Base-by-base conservation (phyloP, 148 eudicot genomes). In the Camellia sinensis region DNA sequence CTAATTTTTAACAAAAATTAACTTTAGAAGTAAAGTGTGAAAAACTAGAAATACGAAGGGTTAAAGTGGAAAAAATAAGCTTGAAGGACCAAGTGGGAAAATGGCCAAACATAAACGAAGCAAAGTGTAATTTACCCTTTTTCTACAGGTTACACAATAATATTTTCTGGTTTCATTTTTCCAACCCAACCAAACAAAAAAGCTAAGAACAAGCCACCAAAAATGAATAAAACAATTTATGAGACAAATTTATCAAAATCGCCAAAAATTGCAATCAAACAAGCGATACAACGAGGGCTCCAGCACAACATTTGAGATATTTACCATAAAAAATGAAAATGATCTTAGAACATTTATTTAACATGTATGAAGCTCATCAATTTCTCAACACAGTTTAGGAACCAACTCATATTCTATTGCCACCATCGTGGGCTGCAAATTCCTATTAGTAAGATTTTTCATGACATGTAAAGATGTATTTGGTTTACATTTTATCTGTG, bases 61-160 rank as follows among this genome's bases (percentile, higher is more conserved):
- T 1, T 0, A 29, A 29, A 29, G 37, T 29, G 37, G 37, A 29
- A 29, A 29, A 29, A 29, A 29, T 29, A 29, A 29, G 37, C 37
- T 1, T 29, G 37, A 29, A 29, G 37, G 1, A 1, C 37, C 37
- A 29, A 29, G 37, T 29, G 37, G 1, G 1, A 29, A 29, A 29
- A 29, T 29, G 37, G 0, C 1, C 37, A 29, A 29, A 1, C 37
- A 29, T 29, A 29, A 29, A 29, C 0, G 0, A 0, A 0, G 37
- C 0, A 29, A 1, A 29, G 37, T 29, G 37, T 29, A 29, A 29
- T 29, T 29, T 29, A 29, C 37, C 37, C 37, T 29, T 29, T 29
- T 29, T 29, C 37, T 29, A 29, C 37, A 29, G 37, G 37, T 29
- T 1, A 29, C 37, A 29, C 37, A 29, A 29, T 29, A 29, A 29